Conservation (phyloP, 1,284 basidiomycete species). For the Fomitiporia mediterranea region DNA sequence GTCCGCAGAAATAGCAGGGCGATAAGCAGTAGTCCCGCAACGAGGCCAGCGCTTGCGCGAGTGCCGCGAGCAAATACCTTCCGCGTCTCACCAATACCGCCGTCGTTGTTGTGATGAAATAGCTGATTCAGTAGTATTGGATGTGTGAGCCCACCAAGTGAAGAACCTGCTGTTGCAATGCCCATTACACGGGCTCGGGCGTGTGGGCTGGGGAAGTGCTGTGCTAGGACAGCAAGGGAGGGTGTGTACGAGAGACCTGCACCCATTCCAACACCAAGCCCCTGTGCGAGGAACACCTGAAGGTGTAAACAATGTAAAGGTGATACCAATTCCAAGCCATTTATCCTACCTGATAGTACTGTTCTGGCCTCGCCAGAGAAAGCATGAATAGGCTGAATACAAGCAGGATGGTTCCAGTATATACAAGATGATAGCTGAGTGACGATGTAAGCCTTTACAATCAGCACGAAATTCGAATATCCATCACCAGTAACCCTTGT, state of each 20-base stretch:
- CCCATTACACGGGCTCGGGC: constrained; percentile 24
- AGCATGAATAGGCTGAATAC: constrained; percentile 42
- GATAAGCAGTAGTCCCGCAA: constrained; percentile 25
- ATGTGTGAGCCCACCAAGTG: constrained; percentile 27
- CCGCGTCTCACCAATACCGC: too few relatives aligned
- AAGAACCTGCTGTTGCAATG: constrained; percentile 24
- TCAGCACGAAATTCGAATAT: too few relatives aligned
- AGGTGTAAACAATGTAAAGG: constrained; percentile 29
- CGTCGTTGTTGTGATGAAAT: constrained; percentile 22
- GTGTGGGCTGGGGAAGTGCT: constrained; percentile 22
- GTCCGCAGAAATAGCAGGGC: constrained; percentile 30
- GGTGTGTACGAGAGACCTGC: constrained; percentile 22
- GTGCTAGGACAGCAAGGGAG: constrained; percentile 21
- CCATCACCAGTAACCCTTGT: constrained; percentile 18
- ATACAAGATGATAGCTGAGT: constrained; percentile 38
- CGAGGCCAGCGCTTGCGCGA: constrained; percentile 25
- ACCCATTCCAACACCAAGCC: constrained; percentile 23
- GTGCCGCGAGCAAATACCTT: too few relatives aligned
- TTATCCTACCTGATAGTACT: constrained; percentile 37
- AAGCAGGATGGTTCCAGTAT: constrained; percentile 34
- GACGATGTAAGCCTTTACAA: too few relatives aligned
- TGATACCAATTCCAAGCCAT: constrained; percentile 27
- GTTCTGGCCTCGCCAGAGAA: constrained; percentile 35
- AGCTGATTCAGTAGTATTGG: constrained; percentile 31
- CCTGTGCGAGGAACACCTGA: constrained; percentile 25